phyloP scores from a whole-genome alignment of 306 rosid species.

The Luffa acutangula region DNA sequence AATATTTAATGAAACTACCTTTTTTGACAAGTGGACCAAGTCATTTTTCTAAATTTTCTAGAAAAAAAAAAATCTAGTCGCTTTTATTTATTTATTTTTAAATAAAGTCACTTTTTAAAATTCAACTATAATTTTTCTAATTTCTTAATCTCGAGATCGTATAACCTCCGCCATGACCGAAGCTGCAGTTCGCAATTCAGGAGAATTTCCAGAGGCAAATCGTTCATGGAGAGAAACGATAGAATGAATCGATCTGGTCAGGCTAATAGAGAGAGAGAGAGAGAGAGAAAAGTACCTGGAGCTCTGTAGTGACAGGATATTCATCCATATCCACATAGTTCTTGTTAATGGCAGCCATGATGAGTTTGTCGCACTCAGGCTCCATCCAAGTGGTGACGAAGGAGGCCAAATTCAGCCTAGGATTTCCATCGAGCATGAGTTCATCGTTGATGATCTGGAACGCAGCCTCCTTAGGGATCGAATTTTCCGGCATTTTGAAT shows the following conservation, averaged over 20 bases:
- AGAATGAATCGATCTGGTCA: background rate
- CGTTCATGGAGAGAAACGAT: background rate
- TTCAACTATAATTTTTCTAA: background rate
- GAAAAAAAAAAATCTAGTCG: no score
- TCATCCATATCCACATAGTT: conserved; percentile 58
- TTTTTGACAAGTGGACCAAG: background rate
- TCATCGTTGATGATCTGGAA: conserved; percentile 50
- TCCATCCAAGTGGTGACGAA: conserved; percentile 64
- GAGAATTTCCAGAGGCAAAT: background rate
- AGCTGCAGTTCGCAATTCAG: background rate
- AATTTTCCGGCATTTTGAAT: conserved; percentile 39
- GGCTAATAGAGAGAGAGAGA: background rate
- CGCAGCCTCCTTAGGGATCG: conserved; percentile 51
- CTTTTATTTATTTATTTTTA: no score
- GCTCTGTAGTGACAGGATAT: conserved; percentile 50
- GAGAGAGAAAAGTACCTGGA: conserved; percentile 23
- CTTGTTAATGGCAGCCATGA: conserved; percentile 40
- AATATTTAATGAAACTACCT: background rate
- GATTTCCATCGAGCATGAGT: conserved; percentile 47
- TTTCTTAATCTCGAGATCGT: background rate
- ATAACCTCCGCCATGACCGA: background rate
- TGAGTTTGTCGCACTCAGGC: conserved; percentile 49
- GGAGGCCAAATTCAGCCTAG: conserved; percentile 43
- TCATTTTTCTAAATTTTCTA: background rate
- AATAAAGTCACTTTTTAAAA: background rate